Base-by-base conservation (phyloP, 2,329 filamentous ascomycete genomes). In the Boeremia lycopersici region DNA sequence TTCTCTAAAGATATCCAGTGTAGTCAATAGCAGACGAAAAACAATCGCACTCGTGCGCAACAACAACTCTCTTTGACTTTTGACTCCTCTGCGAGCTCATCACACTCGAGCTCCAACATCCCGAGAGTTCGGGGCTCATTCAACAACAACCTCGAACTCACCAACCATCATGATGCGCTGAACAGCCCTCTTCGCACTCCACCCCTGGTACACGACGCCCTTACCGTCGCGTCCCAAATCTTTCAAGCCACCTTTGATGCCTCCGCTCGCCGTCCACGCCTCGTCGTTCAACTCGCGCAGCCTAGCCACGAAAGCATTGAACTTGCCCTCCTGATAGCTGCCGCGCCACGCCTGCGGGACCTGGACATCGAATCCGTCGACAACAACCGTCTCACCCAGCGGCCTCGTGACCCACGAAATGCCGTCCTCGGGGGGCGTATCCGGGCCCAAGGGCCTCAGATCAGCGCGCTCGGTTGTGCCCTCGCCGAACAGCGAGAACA, bases 361-460 rank as follows among this genome's bases (percentile, higher is more conserved):
- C 45, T 64, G 59, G 10, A 71, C 59, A 46, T 70, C 65, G 28
- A 68, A 72, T 1, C 69, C 68, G 51, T 72, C 68, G 6, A 71
- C 45, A 1, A 69, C 63, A 0, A 70, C 69, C 26, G 68, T 64
- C 13, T 67, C 63, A 8, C 67, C 69, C 0, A 71, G 53, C 9
- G 68, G 69, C 19, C 56, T 53, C 2, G 39, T 35, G 2, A 59
- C 29, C 64, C 61, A 67, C 1, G 42, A 17, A 13, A 61, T 56
- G 2, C 57, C 56, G 35, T 64, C 51, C 1, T 30, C 23, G 11
- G 47, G 12, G 0, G 57, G 64, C 5, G 61, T 62, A n/a, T 67
- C 62, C 0, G 64, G 63, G 2, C 65, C 67, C 4, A 69, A 42
- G 1, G 67, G 68, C 5, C 67, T 48, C 33, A 71, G 36, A 31